Conservation (phyloP, 2,329 filamentous ascomycete genomes). For the Beauveria bassiana region DNA sequence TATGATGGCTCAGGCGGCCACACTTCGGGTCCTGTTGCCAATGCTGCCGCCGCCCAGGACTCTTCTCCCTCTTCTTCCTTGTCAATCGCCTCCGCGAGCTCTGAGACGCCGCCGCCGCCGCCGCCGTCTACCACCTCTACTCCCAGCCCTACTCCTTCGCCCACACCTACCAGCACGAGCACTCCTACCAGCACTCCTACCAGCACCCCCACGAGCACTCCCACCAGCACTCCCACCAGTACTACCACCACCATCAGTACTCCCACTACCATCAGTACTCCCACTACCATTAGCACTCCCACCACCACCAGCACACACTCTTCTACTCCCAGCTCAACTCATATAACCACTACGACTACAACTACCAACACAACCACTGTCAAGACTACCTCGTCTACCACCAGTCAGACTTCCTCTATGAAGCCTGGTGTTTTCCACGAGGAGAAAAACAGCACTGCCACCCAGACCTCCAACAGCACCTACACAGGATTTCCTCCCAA, state of each 20-base stretch:
- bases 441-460: conserved; percentile 35
- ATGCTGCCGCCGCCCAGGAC: conserved; percentile 14
- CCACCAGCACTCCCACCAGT: conserved; percentile 10
- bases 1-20: conserved; percentile 28
- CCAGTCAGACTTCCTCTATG: conserved; percentile 21
- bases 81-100: conserved; percentile 7
- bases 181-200: neutral
- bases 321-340: neutral
- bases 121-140: conserved; percentile 18
- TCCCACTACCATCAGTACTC: conserved; percentile 9
- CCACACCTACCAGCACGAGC: conserved; percentile 14
- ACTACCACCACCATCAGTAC: conserved; percentile 12
- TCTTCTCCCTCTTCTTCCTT: conserved; percentile 13
- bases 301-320: neutral
- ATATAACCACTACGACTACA: neutral
- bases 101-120: conserved; percentile 14
- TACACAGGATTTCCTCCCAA: conserved; percentile 18
- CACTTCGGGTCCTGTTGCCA: neutral
- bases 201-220: neutral
- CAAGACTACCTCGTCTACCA: conserved; percentile 14
- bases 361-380: conserved; percentile 14
- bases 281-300: conserved; percentile 9
- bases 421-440: conserved; percentile 47
- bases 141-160: conserved; percentile 22
- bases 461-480: conserved; percentile 13